Evolutionary conservation across 306 rosid genomes (phyloP).

Genomic region (Bauhinia variegata): DNA sequence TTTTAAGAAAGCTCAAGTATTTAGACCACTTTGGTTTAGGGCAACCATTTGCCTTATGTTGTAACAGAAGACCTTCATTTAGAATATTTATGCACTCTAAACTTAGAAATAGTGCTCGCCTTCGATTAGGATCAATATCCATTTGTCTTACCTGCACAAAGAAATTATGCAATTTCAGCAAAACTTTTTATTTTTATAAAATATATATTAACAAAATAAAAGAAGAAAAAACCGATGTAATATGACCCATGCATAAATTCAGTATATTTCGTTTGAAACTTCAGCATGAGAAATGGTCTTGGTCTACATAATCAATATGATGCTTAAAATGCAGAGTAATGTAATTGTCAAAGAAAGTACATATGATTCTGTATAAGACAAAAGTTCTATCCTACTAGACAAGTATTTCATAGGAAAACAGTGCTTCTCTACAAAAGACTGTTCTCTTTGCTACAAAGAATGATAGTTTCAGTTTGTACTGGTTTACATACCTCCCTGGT

Average conservation of each 20-base stretch:
- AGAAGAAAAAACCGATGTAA: slow-evolving; percentile 11
- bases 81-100: slow-evolving; percentile 81
- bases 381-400: slow-evolving; percentile 7
- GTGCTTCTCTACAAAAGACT: slow-evolving; percentile 2
- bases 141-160: slow-evolving; percentile 63
- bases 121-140: slow-evolving; percentile 65
- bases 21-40: slow-evolving; percentile 81
- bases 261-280: slow-evolving; percentile 7
- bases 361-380: slow-evolving; percentile 10
- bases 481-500: slow-evolving; percentile 75
- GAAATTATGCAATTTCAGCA: slow-evolving; percentile 29
- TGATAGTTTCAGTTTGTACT: slow-evolving; percentile 6
- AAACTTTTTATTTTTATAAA: background rate
- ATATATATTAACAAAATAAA: too few species aligned
- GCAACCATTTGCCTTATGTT: slow-evolving; percentile 83
- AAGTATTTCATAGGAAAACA: background rate
- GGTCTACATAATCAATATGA: background rate
- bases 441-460: slow-evolving; percentile 9
- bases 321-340: slow-evolving; percentile 23
- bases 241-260: slow-evolving; percentile 20
- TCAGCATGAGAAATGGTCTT: background rate
- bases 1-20: slow-evolving; percentile 82
- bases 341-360: slow-evolving; percentile 8
- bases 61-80: slow-evolving; percentile 86
- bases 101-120: slow-evolving; percentile 62